These are phyloP conservation scores for Peribolospora kevripleyi DNA, from an alignment of 768 basidiomycete genomes.

Conservation along the genomic window DNA sequence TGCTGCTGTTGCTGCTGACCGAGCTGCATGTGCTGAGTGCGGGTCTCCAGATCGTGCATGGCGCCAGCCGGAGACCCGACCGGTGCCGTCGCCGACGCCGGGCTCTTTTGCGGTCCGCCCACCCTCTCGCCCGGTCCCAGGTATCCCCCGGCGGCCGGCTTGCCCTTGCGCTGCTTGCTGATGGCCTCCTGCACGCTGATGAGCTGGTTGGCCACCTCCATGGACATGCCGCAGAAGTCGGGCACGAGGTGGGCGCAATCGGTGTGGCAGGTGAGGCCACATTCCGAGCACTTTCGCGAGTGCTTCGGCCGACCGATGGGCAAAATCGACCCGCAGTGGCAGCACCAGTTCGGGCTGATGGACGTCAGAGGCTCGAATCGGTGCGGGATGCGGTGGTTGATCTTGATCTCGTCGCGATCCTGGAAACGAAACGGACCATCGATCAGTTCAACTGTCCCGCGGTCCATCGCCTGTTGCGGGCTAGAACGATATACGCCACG, in stretches of 20 bases:
- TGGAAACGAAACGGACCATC: constrained; percentile 16
- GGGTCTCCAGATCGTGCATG: not conserved
- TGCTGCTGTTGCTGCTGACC: not conserved
- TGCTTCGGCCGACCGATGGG: constrained; percentile 81
- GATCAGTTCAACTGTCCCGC: not conserved
- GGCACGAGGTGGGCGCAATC: constrained; percentile 86
- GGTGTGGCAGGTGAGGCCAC: constrained; percentile 74
- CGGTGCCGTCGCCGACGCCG: too few species aligned
- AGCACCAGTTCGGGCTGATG: constrained; percentile 96
- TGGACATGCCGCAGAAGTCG: constrained; percentile 99
- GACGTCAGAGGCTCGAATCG: constrained; percentile 92
- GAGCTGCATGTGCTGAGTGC: not conserved
- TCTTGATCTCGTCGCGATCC: constrained; percentile 94
- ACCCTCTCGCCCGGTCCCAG: too few species aligned
- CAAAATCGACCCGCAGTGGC: constrained; percentile 87
- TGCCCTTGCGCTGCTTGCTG: constrained; percentile 19
- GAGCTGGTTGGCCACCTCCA: constrained; percentile 91
- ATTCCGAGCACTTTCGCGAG: constrained; percentile 82
- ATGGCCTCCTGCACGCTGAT: constrained; percentile 58
- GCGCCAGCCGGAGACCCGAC: not conserved
- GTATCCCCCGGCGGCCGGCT: too few species aligned
- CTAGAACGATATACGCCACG: too few species aligned
- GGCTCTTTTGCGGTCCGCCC: too few species aligned
- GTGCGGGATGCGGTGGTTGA: constrained; percentile 97
- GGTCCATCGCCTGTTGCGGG: too few species aligned